Conservation (phyloP, 2,329 filamentous ascomycete genomes). For the Microascus cirrosus region DNA sequence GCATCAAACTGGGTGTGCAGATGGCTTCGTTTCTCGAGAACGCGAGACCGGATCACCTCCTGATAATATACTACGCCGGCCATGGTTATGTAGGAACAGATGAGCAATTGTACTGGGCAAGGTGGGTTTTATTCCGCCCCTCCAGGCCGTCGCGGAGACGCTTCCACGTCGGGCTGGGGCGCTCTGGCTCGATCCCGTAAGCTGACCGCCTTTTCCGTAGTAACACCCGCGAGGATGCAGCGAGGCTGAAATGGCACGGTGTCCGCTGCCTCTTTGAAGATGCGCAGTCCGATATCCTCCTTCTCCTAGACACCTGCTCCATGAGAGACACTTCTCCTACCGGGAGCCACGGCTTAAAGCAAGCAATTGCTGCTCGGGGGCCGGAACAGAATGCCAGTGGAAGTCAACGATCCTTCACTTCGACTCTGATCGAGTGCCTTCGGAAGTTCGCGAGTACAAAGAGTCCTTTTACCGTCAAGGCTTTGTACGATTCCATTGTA, state of each 20-base stretch:
- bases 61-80: slow-evolving; percentile 56
- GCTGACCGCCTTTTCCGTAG: slow-evolving; percentile 23
- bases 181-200: not conserved
- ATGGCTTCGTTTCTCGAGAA: slow-evolving; percentile 50
- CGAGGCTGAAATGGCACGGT: slow-evolving; percentile 53
- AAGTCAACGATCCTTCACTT: slow-evolving; percentile 45
- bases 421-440: slow-evolving; percentile 43
- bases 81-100: slow-evolving; percentile 47
- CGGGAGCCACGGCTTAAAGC: slow-evolving; percentile 46
- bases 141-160: slow-evolving; percentile 4
- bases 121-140: slow-evolving; percentile 32
- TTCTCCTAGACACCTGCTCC: slow-evolving; percentile 52
- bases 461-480: slow-evolving; percentile 43
- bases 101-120: slow-evolving; percentile 55
- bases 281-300: slow-evolving; percentile 49
- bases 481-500: slow-evolving; percentile 44
- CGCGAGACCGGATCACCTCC: slow-evolving; percentile 44
- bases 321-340: slow-evolving; percentile 36
- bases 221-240: slow-evolving; percentile 44
- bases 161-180: slow-evolving; percentile 6
- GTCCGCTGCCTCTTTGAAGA: slow-evolving; percentile 52
- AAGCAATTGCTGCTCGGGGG: slow-evolving; percentile 49
- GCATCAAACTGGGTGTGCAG: slow-evolving; percentile 48
- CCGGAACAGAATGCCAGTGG: slow-evolving; percentile 36
- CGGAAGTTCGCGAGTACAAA: slow-evolving; percentile 34